A percentile compares a stretch with the other conserved stretches of the same genome.
phyloP scores from a whole-genome alignment of 768 basidiomycete species.

The Boletus subcaerulescens region DNA sequence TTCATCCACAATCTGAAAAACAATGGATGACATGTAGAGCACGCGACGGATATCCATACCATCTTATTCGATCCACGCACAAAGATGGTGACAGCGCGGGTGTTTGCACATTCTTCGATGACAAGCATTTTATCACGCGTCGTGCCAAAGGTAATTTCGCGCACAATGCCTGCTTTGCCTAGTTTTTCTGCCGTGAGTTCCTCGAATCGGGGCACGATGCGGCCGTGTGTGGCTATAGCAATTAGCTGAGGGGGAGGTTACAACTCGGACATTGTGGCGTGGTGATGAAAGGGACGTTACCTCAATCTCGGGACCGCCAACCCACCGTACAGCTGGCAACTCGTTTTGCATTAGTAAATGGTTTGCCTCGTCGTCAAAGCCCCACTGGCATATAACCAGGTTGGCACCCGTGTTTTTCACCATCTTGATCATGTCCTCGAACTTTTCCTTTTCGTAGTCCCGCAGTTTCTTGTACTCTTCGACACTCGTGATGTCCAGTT shows the following conservation, averaged over 20 bases:
- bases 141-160: constrained; percentile 94
- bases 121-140: constrained; percentile 99
- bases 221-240: constrained; percentile 96
- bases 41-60: constrained; percentile 46
- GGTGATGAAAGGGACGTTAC: constrained; percentile 35
- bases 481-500: constrained; percentile 93
- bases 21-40: neutral
- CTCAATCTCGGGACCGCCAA: constrained; percentile 99
- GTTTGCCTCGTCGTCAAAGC: constrained; percentile 99
- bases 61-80: constrained; percentile 99
- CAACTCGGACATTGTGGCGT: neutral
- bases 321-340: constrained; percentile 96
- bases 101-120: constrained; percentile 98
- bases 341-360: constrained; percentile 98
- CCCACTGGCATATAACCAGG: constrained; percentile 99
- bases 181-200: constrained; percentile 90
- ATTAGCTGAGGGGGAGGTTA: constrained; percentile 60
- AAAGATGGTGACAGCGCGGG: constrained; percentile 94
- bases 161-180: constrained; percentile 89
- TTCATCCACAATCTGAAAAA: constrained; percentile 90
- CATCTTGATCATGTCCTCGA: constrained; percentile 92
- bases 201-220: constrained; percentile 98
- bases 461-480: constrained; percentile 96
- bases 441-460: constrained; percentile 95
- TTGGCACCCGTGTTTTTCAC: constrained; percentile 98